Evolutionary conservation across 2,329 filamentous ascomycete species (phyloP), one percentile per base, ranked within the genome.

Genomic region (Epichloe aotearoae): DNA sequence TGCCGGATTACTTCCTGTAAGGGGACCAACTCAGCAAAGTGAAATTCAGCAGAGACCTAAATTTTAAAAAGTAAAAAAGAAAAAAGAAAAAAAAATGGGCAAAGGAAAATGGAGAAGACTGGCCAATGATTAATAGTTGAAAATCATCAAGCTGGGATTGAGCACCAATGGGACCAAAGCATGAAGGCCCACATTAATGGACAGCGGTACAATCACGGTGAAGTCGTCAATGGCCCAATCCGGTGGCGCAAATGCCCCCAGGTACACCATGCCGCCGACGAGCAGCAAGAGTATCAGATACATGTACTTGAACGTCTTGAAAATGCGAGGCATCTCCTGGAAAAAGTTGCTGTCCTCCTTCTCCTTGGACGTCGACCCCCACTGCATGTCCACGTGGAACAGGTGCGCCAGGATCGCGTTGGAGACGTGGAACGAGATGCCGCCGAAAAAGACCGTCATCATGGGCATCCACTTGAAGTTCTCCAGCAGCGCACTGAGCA

Each of bases 381-480:
- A 79, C 54, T 64, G 59, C 59, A 72, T 71, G 53, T 72, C 63
- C 50, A 72, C 61, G 54, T 67, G 61, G 54, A 73, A 67, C 46
- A 73, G 65, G 53, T 73, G 69, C 41, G 64, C 65, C 23, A 73
- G 60, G 8, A 73, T 62, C 0, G 70, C 68, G 45, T 64, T 63
- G 50, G 63, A 65, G 42, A 72, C 61, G 60, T 73, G 69, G 43
- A 68, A 62, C 5, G 69, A 69, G 51, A 73, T 62, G 38, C 69
- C 70, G 50, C 70, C 69, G 19, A 73, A 67, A 59, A 72, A 73
- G 51, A 69, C 62, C 41, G 64, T 66, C 56, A 75, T 66, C 55
- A 83, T 72, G 2, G 76, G 75, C 17, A 79, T 73, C 80, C 80
- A 83, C 58, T 79, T 81, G 59, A 82, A 66, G 60, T 82, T 84